These are phyloP conservation scores for Euphorbia tirucalli DNA, from an alignment of 345 rosid genomes.

Conservation along the genomic window DNA sequence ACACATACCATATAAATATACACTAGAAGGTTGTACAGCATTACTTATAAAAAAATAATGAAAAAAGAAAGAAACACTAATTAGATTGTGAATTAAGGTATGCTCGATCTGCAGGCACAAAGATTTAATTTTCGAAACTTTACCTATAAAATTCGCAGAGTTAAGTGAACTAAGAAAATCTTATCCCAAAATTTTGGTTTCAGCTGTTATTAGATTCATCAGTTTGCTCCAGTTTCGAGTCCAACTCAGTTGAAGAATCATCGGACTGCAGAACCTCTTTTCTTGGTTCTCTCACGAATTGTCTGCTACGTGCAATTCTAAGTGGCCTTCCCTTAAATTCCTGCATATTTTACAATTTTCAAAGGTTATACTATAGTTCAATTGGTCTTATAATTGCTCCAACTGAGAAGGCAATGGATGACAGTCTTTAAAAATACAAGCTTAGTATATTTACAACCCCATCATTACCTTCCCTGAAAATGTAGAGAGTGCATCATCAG, in stretches of 20 bases:
- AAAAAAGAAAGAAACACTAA: too few relatives aligned
- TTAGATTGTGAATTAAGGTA: too few relatives aligned
- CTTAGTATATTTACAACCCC: neutral
- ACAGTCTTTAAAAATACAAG: conserved; percentile 6
- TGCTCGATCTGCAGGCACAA: too few relatives aligned
- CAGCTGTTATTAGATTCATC: conserved; percentile 25
- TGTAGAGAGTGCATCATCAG: conserved; percentile 56
- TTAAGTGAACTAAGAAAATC: conserved; percentile 17
- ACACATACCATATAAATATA: too few relatives aligned
- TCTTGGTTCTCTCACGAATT: conserved; percentile 54
- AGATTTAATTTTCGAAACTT: too few relatives aligned
- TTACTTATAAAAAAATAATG: too few relatives aligned
- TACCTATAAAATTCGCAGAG: conserved; percentile 9
- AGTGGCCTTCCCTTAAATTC: conserved; percentile 65
- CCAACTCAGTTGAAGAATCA: conserved; percentile 35
- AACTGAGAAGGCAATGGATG: neutral
- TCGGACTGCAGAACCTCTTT: conserved; percentile 42
- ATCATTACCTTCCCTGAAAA: conserved; percentile 65
- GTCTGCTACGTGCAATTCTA: conserved; percentile 67
- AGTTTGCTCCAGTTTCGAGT: conserved; percentile 31
- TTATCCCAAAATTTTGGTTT: conserved; percentile 14
- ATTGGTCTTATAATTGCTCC: neutral
- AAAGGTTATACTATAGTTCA: conserved; percentile 3
- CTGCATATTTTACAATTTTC: conserved; percentile 35
- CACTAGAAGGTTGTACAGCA: too few relatives aligned